phyloP scores from a whole-genome alignment of 2,329 filamentous ascomycete species.

The Cytospora paraplurivora region DNA sequence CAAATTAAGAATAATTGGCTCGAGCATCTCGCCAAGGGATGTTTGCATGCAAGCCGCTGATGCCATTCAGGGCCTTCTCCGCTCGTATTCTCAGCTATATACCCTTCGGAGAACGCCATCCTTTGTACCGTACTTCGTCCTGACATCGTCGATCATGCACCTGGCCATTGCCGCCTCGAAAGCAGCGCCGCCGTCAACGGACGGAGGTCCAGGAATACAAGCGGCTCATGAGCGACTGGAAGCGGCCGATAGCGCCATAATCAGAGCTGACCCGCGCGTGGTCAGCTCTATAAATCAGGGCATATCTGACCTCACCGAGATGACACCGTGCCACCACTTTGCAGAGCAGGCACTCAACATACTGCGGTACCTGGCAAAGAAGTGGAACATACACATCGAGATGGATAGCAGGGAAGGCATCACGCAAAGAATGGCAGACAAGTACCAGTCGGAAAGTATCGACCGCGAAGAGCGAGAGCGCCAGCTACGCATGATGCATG shows the following conservation, averaged over 20 bases:
- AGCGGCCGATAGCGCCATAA: not conserved
- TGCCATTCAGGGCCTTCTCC: conserved; percentile 58
- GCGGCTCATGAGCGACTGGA: not conserved
- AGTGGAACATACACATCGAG: conserved; percentile 60
- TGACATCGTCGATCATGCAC: conserved; percentile 63
- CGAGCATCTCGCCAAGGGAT: conserved; percentile 63
- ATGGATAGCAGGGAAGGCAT: conserved; percentile 36
- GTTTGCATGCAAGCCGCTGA: conserved; percentile 65
- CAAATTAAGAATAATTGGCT: conserved; percentile 64
- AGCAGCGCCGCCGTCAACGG: not conserved
- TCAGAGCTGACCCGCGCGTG: conserved; percentile 42
- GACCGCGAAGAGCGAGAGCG: not conserved
- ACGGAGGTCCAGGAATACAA: not conserved
- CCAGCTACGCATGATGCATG: conserved; percentile 32
- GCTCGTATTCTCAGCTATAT: conserved; percentile 61
- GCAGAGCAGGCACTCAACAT: conserved; percentile 64
- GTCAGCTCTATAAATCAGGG: conserved; percentile 53
- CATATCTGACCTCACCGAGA: conserved; percentile 60
- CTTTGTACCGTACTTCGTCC: conserved; percentile 64
- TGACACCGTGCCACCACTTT: conserved; percentile 63
- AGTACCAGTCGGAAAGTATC: not conserved
- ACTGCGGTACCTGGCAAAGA: conserved; percentile 57
- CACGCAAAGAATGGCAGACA: conserved; percentile 13
- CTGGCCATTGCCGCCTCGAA: conserved; percentile 52
- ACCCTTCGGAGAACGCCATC: conserved; percentile 60